These are phyloP conservation scores for Tetrapyrgos nigripes DNA, from an alignment of 1,284 basidiomycete species.

Conservation along the genomic window DNA sequence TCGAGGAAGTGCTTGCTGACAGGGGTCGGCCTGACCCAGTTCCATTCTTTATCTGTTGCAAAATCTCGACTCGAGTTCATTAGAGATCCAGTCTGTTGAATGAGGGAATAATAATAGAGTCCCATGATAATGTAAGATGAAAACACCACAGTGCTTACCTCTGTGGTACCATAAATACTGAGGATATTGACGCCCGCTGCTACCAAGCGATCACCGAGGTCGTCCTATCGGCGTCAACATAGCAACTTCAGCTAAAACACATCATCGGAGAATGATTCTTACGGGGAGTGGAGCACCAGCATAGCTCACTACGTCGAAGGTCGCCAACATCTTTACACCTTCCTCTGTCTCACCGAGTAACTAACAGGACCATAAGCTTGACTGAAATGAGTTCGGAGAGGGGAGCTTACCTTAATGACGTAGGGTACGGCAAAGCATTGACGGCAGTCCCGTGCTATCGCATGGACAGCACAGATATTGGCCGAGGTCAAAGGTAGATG, in stretches of 20 bases:
- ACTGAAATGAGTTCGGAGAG: conserved; percentile 20
- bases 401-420: conserved; percentile 38
- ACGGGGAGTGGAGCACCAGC: conserved; percentile 50
- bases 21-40: conserved; percentile 51
- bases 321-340: conserved; percentile 48
- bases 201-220: conserved; percentile 62
- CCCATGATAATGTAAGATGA: neutral
- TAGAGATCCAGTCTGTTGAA: conserved; percentile 45
- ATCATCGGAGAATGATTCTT: conserved; percentile 1
- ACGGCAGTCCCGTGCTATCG: conserved; percentile 28
- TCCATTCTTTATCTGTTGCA: conserved; percentile 62
- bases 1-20: conserved; percentile 45
- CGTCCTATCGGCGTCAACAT: conserved; percentile 41
- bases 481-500: conserved; percentile 58
- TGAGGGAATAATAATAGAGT: neutral
- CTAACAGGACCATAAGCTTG: conserved; percentile 45
- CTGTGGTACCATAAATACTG: conserved; percentile 58
- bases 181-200: conserved; percentile 57
- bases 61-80: conserved; percentile 60
- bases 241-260: neutral
- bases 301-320: conserved; percentile 58
- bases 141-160: conserved; percentile 27
- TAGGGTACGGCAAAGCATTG: conserved; percentile 40
- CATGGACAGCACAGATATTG: conserved; percentile 48
- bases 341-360: conserved; percentile 58